Evolutionary conservation across 2,329 filamentous ascomycete species (phyloP), one percentile per base, ranked within the genome.

Genomic region (Xylaria digitata): DNA sequence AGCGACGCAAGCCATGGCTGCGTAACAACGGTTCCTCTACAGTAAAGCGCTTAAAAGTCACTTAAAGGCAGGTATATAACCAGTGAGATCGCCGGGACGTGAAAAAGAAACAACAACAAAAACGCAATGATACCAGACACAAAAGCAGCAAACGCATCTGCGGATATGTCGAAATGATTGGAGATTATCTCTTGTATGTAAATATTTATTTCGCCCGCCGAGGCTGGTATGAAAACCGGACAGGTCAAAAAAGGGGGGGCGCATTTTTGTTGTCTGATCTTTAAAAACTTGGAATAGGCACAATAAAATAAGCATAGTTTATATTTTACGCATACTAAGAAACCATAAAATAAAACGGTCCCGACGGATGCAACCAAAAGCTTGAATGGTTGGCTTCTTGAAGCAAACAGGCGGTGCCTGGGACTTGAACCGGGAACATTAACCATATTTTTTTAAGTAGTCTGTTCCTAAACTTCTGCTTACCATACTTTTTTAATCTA

Each of bases 1-100:
- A 87, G 82, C 72, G 81, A 89, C 69, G 87, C 87, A 7, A 88
- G 86, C 76, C 79, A 81, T n/a, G 87, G 87, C 13, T 89, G 87
- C 72, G 83, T 89, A 40, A 89, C 87, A 21, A 78, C 74, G 6
- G 68, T 67, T 1, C 58, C 70, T 56, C n/a, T 65, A 7, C 32
- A 61, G 26, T 37, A 19, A 26, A 60, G 42, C 21, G 32, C 42
- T 34, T 37, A 32, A 26, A 26, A 13, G n/a, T 3, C 11, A 2
- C 11, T 49, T 11, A 13, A 17, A 11, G 9, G n/a, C 34, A 21
- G 1, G 2, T 13, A 9, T 6, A n/a, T 11, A n/a, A 37, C 13
- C 3, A 3, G 1, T 2, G 9, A 30, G 13, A n/a, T n/a, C 6
- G 23, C 42, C 8, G 21, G 32, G 7, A 50, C 19, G 58, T 53